Conservation (phyloP, 2,329 filamentous ascomycete genomes). For the Venturia oleaginea region DNA sequence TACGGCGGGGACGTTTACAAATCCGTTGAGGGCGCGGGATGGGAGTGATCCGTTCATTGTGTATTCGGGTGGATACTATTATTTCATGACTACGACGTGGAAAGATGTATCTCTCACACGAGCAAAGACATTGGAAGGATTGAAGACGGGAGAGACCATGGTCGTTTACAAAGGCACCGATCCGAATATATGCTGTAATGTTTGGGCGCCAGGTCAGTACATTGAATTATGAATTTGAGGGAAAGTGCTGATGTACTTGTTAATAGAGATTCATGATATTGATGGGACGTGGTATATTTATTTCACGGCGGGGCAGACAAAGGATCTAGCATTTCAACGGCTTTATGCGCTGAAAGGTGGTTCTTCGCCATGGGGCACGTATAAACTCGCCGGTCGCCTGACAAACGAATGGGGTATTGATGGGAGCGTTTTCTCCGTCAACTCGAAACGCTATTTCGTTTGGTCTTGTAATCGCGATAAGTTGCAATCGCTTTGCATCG, state of each 20-base stretch:
- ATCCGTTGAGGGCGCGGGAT: constrained; percentile 5
- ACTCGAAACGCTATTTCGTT: constrained; percentile 12
- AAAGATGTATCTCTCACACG: constrained; percentile 13
- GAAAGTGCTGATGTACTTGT: not conserved
- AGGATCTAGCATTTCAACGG: not conserved
- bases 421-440: constrained; percentile 10
- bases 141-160: constrained; percentile 14
- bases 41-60: constrained; percentile 15
- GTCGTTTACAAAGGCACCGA: constrained; percentile 11
- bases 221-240: too few species aligned
- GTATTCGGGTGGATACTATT: constrained; percentile 12
- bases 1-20: constrained; percentile 4
- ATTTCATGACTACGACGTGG: constrained; percentile 15
- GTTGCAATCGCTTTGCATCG: constrained; percentile 14
- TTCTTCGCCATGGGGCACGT: constrained; percentile 10
- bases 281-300: constrained; percentile 16
- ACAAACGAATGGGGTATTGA: constrained; percentile 14
- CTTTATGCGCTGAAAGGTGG: constrained; percentile 10
- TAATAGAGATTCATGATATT: constrained; percentile 12
- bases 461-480: constrained; percentile 9
- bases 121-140: constrained; percentile 13
- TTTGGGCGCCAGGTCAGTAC: constrained; percentile 15
- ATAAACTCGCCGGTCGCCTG: constrained; percentile 8
- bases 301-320: constrained; percentile 12
- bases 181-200: constrained; percentile 11